These are phyloP conservation scores for Ogataea henricii DNA, from an alignment of 805 yeast species.

Conservation along the genomic window DNA sequence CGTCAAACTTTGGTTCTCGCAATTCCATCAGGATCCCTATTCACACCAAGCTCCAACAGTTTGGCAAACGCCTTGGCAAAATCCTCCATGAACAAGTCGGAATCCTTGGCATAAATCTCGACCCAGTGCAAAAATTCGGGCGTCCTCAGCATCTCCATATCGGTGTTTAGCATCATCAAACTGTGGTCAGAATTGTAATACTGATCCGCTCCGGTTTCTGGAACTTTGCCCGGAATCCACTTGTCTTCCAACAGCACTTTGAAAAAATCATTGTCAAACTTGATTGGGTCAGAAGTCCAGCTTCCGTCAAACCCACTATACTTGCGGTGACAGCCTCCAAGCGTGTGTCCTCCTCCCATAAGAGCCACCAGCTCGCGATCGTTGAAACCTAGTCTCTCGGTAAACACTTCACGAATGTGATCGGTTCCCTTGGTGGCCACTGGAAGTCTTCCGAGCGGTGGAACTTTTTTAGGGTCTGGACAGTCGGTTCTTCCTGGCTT, in stretches of 20 bases:
- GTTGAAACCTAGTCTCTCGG: slow-evolving; percentile 60
- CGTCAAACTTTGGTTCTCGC: slow-evolving; percentile 31
- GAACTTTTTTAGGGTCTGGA: slow-evolving; percentile 48
- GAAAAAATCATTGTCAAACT: slow-evolving; percentile 46
- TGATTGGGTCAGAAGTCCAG: slow-evolving; percentile 46
- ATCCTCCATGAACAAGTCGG: slow-evolving; percentile 59
- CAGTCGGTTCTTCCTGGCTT: slow-evolving; percentile 77
- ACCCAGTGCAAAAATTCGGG: slow-evolving; percentile 61
- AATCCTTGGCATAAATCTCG: slow-evolving; percentile 66
- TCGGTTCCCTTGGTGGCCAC: slow-evolving; percentile 65
- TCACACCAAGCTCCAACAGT: slow-evolving; percentile 51
- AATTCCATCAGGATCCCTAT: slow-evolving; percentile 35
- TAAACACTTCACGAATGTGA: slow-evolving; percentile 65
- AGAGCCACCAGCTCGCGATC: slow-evolving; percentile 75
- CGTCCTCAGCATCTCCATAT: slow-evolving; percentile 63
- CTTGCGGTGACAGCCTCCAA: slow-evolving; percentile 72
- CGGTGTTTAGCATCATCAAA: slow-evolving; percentile 88
- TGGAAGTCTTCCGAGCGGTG: slow-evolving; percentile 74
- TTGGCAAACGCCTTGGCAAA: slow-evolving; percentile 70
- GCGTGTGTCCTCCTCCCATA: slow-evolving; percentile 74
- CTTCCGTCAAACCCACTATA: slow-evolving; percentile 52
- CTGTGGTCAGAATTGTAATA: slow-evolving; percentile 38
- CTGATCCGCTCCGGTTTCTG: slow-evolving; percentile 44
- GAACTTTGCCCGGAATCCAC: slow-evolving; percentile 39
- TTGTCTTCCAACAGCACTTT: slow-evolving; percentile 52